A percentile compares a stretch with the other conserved stretches of the same genome.
These are phyloP conservation scores for Penicillium samsonianum DNA, from an alignment of 495 filamentous ascomycete genomes.

Conservation along the genomic window DNA sequence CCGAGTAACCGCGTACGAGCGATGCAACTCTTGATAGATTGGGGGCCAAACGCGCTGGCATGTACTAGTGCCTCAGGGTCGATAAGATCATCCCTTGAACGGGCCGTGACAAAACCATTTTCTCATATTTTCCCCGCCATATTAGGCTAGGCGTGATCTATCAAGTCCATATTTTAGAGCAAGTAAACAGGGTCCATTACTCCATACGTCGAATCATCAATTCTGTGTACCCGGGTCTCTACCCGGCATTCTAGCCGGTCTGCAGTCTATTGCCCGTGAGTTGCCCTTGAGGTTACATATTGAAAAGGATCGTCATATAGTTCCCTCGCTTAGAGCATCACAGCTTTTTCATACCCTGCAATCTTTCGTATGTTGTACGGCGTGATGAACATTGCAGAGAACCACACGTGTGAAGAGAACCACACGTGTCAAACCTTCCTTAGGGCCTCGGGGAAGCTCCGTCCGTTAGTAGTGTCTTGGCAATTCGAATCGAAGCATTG, in stretches of 20 bases:
- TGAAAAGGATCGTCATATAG: background rate
- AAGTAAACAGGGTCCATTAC: background rate
- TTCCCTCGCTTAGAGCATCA: background rate
- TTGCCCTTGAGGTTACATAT: background rate
- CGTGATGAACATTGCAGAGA: background rate
- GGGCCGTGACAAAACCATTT: background rate
- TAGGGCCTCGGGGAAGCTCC: background rate
- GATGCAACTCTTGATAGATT: background rate
- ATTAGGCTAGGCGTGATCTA: background rate
- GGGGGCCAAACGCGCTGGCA: background rate
- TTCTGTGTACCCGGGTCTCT: background rate
- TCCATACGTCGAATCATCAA: background rate
- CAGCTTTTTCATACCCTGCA: background rate
- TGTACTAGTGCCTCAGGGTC: background rate
- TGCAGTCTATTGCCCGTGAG: background rate
- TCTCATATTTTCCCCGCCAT: background rate
- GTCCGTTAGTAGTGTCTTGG: background rate
- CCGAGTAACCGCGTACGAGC: background rate
- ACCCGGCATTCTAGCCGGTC: background rate
- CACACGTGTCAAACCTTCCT: background rate
- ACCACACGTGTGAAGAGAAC: background rate
- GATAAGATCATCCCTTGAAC: conserved; percentile 1
- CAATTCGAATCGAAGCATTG: background rate
- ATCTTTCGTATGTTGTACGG: too few species aligned
- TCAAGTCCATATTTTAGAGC: conserved; percentile 1